Conservation (phyloP, 2,329 filamentous ascomycete species). For the Diaporthe citriasiana region DNA sequence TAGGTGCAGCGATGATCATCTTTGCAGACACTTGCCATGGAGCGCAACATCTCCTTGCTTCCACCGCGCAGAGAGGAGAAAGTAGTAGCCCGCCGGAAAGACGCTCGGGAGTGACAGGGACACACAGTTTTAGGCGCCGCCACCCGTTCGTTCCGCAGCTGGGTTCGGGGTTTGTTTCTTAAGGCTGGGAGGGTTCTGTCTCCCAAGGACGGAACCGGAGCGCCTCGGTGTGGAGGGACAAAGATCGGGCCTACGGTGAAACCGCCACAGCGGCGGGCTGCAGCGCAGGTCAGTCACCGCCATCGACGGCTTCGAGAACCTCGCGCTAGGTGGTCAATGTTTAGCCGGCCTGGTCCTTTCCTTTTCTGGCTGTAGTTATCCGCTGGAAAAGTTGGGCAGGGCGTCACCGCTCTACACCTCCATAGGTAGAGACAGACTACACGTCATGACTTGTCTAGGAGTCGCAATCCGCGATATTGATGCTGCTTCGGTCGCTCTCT, state of each 20-base stretch:
- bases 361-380: not conserved
- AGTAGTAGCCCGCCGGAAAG: not conserved
- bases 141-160: not conserved
- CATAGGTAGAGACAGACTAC: not conserved
- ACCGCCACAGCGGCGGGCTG: conserved; percentile 40
- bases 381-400: not conserved
- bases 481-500: not conserved
- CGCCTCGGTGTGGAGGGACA: not conserved
- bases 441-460: not conserved
- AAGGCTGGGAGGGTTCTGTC: not conserved
- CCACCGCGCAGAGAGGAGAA: not conserved
- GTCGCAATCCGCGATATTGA: not conserved
- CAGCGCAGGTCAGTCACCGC: conserved; percentile 26
- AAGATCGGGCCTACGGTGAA: conserved; percentile 27
- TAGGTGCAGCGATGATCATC: conserved; percentile 8
- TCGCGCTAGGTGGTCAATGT: not conserved
- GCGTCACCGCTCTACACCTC: not conserved
- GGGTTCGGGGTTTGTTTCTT: not conserved
- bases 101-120: not conserved
- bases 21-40: not conserved
- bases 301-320: not conserved
- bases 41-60: not conserved
- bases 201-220: not conserved
- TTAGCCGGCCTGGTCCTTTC: not conserved
- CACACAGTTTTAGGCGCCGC: not conserved